phyloP scores from a whole-genome alignment of 768 basidiomycete genomes.

The Leccinum ochraceum region DNA sequence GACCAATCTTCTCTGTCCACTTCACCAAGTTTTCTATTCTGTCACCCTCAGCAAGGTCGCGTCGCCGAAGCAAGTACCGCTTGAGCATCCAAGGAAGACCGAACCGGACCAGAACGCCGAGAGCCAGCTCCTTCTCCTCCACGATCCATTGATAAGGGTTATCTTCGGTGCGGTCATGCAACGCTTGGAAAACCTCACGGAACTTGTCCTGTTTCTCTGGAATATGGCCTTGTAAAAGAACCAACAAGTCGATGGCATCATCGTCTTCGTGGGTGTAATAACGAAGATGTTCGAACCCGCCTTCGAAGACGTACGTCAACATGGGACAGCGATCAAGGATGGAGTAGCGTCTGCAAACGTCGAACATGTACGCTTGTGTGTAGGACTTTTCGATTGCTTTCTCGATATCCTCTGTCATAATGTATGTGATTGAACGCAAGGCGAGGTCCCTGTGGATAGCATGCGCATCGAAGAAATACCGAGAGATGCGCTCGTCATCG shows the following conservation, averaged over 20 bases:
- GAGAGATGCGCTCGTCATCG: constrained; percentile 9
- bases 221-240: constrained; percentile 21
- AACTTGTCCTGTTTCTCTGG: constrained; percentile 26
- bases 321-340: constrained; percentile 29
- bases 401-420: constrained; percentile 27
- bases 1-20: constrained; percentile 22
- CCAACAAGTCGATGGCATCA: constrained; percentile 25
- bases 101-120: constrained; percentile 23
- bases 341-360: constrained; percentile 26
- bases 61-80: constrained; percentile 25
- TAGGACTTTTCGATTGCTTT: constrained; percentile 25
- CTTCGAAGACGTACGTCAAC: constrained; percentile 31
- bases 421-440: constrained; percentile 30
- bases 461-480: constrained; percentile 26
- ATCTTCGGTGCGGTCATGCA: constrained; percentile 27
- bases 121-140: constrained; percentile 27
- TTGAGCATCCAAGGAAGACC: constrained; percentile 30
- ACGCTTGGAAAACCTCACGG: constrained; percentile 23
- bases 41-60: constrained; percentile 21
- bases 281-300: constrained; percentile 29
- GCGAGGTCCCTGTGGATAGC: constrained; percentile 30
- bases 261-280: constrained; percentile 30
- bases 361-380: constrained; percentile 27
- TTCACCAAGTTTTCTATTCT: constrained; percentile 15
- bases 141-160: constrained; percentile 27